Evolutionary conservation across 116 monocot species (phyloP), one percentile per base, ranked within the genome.

Genomic region (Papilionanthe hybrid): DNA sequence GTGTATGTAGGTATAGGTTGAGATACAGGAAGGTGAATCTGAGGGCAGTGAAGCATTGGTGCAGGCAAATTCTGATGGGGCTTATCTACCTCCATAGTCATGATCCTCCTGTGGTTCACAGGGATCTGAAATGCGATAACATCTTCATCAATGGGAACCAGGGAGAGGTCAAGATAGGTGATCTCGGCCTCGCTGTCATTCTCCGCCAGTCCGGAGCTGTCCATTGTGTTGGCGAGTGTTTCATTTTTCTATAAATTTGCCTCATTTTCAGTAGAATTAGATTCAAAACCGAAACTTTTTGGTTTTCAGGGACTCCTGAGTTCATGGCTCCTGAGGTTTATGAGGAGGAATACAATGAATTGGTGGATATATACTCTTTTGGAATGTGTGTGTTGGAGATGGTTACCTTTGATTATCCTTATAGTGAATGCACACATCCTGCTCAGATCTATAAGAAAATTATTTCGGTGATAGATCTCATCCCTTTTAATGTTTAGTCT

Each of bases 131-230:
- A 75, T 95, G 95, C 73, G 95, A 95, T 78, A 95, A 95, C 68
- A 87, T 92, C 19, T 90, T 95, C 76, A 80, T 95, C 73, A 92
- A 95, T 82, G 95, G 95, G 0, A 85, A 95, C 67, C 90, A 85
- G 22, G 95, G 95, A 20, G 90, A 92, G 77, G 95, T 95, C 78
- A 95, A 95, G 89, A 95, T 95, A 41, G 95, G 95, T 15, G 95
- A 95, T 60, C 86, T 95, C n/a, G 92, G 95, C 29, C 87, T 95
- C 2, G 95, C 90, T 1, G 92, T 89, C 44, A 86, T 92, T 25
- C 87, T 95, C 44, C 84, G 86, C 0, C 79, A 77, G 11, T 86
- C 90, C 9, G 77, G 84, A 48, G 86, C 89, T 1, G 87, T 81
- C 1, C 89, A 80, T 63, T 85, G 87, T 74, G 90, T 95, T 48